Conservation (phyloP, 2,329 filamentous ascomycete genomes). For the Amauroascus verrucosus region DNA sequence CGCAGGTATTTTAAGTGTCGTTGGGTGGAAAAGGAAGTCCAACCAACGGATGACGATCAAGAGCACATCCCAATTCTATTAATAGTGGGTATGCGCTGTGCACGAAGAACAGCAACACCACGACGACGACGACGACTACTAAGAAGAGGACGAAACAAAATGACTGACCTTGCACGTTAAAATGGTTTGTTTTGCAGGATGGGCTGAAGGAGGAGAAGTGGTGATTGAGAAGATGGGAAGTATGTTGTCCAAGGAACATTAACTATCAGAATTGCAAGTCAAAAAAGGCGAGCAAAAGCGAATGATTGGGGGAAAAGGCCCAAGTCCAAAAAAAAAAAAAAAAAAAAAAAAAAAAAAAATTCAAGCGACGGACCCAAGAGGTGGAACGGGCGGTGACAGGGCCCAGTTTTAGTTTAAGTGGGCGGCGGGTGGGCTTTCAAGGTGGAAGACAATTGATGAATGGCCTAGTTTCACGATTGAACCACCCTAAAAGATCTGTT, state of each 20-base stretch:
- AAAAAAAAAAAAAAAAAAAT: not conserved
- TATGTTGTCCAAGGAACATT: too few relatives aligned
- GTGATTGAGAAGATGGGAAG: too few relatives aligned
- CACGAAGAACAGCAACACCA: not conserved
- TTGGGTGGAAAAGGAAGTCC: not conserved
- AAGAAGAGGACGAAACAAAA: not conserved
- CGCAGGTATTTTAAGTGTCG: not conserved
- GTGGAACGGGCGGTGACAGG: slow-evolving; percentile 16
- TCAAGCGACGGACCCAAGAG: not conserved
- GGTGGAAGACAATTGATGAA: too few relatives aligned
- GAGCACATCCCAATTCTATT: slow-evolving; percentile 9
- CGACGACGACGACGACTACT: too few relatives aligned
- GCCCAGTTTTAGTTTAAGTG: slow-evolving; percentile 11
- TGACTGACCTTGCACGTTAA: not conserved
- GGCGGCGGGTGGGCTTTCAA: slow-evolving; percentile 9
- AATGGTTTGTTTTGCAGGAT: too few relatives aligned
- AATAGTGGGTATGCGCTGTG: not conserved
- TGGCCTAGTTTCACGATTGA: too few relatives aligned
- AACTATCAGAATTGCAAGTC: too few relatives aligned
- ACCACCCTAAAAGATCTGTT: too few relatives aligned
- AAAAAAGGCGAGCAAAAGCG: too few relatives aligned
- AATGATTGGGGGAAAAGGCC: too few relatives aligned
- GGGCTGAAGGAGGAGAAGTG: too few relatives aligned
- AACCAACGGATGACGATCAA: slow-evolving; percentile 8
- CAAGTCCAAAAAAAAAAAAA: not conserved